These are phyloP conservation scores for Citrus hindsii DNA, from an alignment of 345 rosid genomes.

Conservation along the genomic window DNA sequence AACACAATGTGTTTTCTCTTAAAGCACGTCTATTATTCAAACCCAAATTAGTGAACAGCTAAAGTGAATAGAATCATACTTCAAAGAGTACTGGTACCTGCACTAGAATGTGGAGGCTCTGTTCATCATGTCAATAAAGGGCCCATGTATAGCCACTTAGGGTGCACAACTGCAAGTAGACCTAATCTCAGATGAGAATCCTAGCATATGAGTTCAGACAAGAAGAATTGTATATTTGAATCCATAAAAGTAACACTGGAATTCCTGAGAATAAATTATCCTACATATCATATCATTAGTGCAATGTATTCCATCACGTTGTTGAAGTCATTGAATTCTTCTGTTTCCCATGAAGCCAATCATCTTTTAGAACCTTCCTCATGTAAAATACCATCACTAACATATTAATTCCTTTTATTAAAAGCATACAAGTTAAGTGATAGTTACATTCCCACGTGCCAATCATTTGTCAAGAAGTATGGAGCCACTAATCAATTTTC, in stretches of 20 bases:
- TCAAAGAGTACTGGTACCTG: constrained; percentile 37
- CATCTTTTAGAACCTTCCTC: constrained; percentile 14
- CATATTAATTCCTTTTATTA: neutral
- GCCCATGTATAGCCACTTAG: constrained; percentile 56
- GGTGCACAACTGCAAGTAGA: constrained; percentile 53
- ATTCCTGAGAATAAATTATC: constrained; percentile 18
- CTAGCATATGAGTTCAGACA: constrained; percentile 17
- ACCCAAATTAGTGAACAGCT: constrained; percentile 1
- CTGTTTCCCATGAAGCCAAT: constrained; percentile 45
- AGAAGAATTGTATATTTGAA: constrained; percentile 6
- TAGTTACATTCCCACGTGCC: constrained; percentile 18
- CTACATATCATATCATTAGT: constrained; percentile 16
- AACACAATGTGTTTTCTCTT: constrained; percentile 4
- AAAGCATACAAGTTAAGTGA: constrained; percentile 20
- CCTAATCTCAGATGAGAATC: constrained; percentile 28
- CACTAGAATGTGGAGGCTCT: constrained; percentile 61
- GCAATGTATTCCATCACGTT: constrained; percentile 19
- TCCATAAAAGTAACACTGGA: constrained; percentile 11
- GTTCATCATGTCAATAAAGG: constrained; percentile 51
- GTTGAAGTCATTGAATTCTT: constrained; percentile 13
- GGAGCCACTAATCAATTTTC: neutral
- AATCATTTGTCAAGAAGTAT: constrained; percentile 13
- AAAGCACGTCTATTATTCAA: constrained; percentile 6
- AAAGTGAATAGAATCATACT: constrained; percentile 20
- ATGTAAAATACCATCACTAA: constrained; percentile 8